Conservation (phyloP, 441 rosid genomes). For the Macaranga tanarius region DNA sequence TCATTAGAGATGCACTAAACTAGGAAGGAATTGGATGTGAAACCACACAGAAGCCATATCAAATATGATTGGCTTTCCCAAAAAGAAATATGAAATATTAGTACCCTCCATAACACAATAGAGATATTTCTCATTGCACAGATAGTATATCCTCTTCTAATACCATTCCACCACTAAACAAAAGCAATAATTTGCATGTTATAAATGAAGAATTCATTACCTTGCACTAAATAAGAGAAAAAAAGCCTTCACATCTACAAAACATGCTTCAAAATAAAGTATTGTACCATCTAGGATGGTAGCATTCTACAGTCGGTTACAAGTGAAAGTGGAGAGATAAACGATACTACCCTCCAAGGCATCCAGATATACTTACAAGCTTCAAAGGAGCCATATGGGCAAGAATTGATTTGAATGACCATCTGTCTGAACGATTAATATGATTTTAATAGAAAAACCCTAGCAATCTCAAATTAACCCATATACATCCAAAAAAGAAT, state of each 20-base stretch:
- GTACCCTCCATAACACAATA: background rate
- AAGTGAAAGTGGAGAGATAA: background rate
- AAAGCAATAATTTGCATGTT: background rate
- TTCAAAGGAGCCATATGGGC: slow-evolving; percentile 91
- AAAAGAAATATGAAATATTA: background rate
- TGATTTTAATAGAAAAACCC: no score
- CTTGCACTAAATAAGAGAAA: background rate
- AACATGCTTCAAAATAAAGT: background rate
- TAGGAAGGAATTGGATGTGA: background rate
- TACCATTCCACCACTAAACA: background rate
- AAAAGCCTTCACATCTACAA: slow-evolving; percentile 4
- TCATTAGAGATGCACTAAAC: background rate
- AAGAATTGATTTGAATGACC: slow-evolving; percentile 89
- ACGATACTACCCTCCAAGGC: background rate
- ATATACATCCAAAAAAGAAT: no score
- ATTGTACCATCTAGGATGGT: slow-evolving; percentile 1
- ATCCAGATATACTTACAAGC: slow-evolving; percentile 60
- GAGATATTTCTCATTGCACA: background rate
- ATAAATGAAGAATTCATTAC: background rate
- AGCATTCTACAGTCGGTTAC: background rate
- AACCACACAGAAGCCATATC: background rate
- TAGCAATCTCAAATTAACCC: no score
- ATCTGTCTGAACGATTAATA: slow-evolving; percentile 93
- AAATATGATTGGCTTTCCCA: background rate
- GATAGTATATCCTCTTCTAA: background rate